Percentiles rank a stretch among this genome's conserved stretches.
Conservation (phyloP, 2,329 filamentous ascomycete genomes). For the Colletotrichum euphorbiae region DNA sequence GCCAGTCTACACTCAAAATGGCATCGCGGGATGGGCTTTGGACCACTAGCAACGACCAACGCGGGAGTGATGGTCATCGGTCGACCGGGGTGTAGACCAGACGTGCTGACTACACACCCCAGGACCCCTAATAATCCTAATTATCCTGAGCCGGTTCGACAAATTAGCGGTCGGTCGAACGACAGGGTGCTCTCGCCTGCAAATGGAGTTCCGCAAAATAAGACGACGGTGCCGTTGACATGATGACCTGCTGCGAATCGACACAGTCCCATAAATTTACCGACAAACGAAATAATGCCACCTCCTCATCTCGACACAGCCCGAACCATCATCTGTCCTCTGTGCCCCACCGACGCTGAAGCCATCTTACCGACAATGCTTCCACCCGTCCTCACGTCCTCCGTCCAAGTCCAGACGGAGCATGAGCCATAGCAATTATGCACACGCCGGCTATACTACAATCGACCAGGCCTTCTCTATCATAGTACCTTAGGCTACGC, state of each 20-base stretch:
- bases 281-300: conserved; percentile 1
- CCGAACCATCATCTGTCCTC: background rate
- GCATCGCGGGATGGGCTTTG: conserved; percentile 36
- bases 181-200: conserved; percentile 26
- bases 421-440: background rate
- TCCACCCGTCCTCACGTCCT: background rate
- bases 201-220: conserved; percentile 34
- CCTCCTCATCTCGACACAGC: conserved; percentile 20
- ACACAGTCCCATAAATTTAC: background rate
- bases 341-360: conserved; percentile 3
- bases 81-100: conserved; percentile 32
- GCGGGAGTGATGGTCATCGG: conserved; percentile 38
- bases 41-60: conserved; percentile 34
- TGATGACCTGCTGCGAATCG: conserved; percentile 9
- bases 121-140: conserved; percentile 38
- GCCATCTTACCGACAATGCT: conserved; percentile 30
- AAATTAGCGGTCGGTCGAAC: conserved; percentile 13
- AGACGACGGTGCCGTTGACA: conserved; percentile 24
- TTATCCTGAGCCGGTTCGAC: conserved; percentile 19
- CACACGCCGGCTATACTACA: conserved; percentile 18
- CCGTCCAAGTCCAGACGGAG: conserved; percentile 13
- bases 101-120: conserved; percentile 33
- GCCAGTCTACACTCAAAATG: conserved; percentile 33
- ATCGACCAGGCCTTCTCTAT: conserved; percentile 26
- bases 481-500: background rate